phyloP scores from a whole-genome alignment of 179 eudicot genomes.

The Vitellaria paradoxa region DNA sequence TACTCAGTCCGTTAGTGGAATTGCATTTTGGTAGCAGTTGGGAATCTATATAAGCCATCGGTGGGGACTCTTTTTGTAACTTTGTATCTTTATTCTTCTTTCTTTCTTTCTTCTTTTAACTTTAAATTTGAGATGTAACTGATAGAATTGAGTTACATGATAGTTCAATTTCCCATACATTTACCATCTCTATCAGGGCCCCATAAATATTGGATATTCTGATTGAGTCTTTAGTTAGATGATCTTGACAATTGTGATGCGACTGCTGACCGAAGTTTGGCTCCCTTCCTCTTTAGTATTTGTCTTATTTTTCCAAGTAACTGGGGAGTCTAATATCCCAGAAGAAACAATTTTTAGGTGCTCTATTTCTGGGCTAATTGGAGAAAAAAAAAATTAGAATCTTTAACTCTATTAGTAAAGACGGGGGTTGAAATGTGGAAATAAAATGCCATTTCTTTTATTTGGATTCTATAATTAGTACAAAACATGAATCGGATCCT shows the following conservation, averaged over 20 bases:
- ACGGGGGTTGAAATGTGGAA: too few species aligned
- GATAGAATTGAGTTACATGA: conserved; percentile 28
- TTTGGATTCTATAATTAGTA: too few species aligned
- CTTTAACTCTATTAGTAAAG: too few species aligned
- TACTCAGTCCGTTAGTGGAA: conserved; percentile 5
- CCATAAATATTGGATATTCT: background rate
- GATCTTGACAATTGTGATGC: background rate
- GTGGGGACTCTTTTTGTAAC: conserved; percentile 9
- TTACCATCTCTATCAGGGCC: background rate
- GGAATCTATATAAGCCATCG: background rate
- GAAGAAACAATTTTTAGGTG: too few species aligned
- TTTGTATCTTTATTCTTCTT: conserved; percentile 14
- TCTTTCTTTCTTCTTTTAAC: background rate
- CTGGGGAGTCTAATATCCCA: too few species aligned
- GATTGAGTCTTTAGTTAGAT: background rate
- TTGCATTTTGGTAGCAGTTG: conserved; percentile 20
- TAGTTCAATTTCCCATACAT: conserved; percentile 5
- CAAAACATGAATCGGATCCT: too few species aligned
- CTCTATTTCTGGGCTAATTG: too few species aligned
- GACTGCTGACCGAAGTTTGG: too few species aligned
- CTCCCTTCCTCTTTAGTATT: too few species aligned
- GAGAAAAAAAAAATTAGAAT: too few species aligned
- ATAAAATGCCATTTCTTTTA: too few species aligned
- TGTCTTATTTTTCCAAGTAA: too few species aligned
- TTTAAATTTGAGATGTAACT: conserved; percentile 20